Evolutionary conservation across 2,329 filamentous ascomycete genomes (phyloP).

Genomic region (Hypoxylon rubiginosum): DNA sequence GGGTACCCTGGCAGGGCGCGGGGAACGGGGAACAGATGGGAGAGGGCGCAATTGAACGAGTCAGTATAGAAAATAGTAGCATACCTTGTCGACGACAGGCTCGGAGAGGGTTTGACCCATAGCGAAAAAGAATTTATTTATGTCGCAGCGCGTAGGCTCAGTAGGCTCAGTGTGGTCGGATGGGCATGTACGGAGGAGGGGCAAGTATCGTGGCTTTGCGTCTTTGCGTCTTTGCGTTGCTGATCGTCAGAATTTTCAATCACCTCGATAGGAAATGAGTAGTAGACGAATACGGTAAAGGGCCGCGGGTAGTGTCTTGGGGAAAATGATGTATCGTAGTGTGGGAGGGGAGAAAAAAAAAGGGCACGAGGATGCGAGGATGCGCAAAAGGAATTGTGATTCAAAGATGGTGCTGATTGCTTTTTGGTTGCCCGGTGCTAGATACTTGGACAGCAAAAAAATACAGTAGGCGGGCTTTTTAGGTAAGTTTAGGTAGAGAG

Average conservation of each 20-base stretch:
- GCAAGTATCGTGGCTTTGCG: conserved; percentile 42
- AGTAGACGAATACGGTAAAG: conserved; percentile 38
- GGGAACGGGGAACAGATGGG: conserved; percentile 15
- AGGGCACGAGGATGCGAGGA: conserved; percentile 29
- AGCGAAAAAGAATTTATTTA: conserved; percentile 55
- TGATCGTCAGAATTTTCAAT: conserved; percentile 44
- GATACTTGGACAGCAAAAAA: conserved; percentile 9
- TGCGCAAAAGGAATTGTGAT: conserved; percentile 34
- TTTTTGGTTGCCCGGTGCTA: conserved; percentile 10
- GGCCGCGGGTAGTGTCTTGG: conserved; percentile 28
- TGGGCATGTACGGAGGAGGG: conserved; percentile 46
- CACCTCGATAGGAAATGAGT: conserved; percentile 31
- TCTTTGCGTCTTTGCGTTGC: too few relatives aligned
- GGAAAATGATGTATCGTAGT: conserved; percentile 26
- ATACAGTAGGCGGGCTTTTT: conserved; percentile 14
- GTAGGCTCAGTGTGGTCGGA: conserved; percentile 38
- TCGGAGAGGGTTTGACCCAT: conserved; percentile 99
- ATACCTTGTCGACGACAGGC: conserved; percentile 98
- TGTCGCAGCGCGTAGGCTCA: conserved; percentile 47
- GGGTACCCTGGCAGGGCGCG: conserved; percentile 16
- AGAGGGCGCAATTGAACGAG: conserved; percentile 43
- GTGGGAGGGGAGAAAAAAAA: conserved; percentile 22
- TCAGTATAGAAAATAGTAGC: conserved; percentile 49
- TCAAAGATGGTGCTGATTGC: conserved; percentile 9
- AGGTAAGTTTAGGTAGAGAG: conserved; percentile 32